Conservation (phyloP, 305 asterid genomes). For the Rubia tinctorum region DNA sequence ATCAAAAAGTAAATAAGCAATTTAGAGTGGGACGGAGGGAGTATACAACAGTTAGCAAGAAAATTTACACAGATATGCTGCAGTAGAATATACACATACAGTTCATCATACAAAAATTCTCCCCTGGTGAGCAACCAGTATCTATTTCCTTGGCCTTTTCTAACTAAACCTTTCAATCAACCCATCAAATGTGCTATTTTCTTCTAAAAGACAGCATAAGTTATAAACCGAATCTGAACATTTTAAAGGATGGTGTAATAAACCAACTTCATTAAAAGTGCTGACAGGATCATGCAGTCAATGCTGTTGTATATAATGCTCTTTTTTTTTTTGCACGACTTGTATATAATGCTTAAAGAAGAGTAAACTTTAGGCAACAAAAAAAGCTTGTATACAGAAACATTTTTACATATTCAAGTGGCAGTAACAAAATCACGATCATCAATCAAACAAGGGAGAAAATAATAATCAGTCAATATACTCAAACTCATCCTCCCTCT, state of each 20-base stretch:
- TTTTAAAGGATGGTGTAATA: not conserved
- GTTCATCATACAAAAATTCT: too few relatives aligned
- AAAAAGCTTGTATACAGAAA: not conserved
- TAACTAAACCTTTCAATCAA: too few relatives aligned
- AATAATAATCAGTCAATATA: not conserved
- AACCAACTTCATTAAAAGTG: not conserved
- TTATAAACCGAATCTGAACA: not conserved
- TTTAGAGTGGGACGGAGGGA: too few relatives aligned
- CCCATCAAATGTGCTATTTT: not conserved
- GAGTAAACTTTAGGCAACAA: not conserved
- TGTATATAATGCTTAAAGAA: not conserved
- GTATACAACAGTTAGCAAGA: not conserved
- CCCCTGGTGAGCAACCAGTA: too few relatives aligned
- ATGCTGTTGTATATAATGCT: too few relatives aligned
- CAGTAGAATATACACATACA: not conserved
- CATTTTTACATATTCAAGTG: not conserved
- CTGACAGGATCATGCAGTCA: not conserved
- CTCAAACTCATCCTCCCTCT: slow-evolving; percentile 93
- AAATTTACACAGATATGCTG: not conserved
- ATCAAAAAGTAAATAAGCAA: too few relatives aligned
- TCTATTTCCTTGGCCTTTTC: too few relatives aligned
- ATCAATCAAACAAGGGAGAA: not conserved
- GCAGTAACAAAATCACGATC: not conserved
- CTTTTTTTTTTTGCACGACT: too few relatives aligned
- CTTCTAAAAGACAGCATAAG: not conserved